phyloP scores from a whole-genome alignment of 2,329 filamentous ascomycete genomes.

The Didymella glomerata region DNA sequence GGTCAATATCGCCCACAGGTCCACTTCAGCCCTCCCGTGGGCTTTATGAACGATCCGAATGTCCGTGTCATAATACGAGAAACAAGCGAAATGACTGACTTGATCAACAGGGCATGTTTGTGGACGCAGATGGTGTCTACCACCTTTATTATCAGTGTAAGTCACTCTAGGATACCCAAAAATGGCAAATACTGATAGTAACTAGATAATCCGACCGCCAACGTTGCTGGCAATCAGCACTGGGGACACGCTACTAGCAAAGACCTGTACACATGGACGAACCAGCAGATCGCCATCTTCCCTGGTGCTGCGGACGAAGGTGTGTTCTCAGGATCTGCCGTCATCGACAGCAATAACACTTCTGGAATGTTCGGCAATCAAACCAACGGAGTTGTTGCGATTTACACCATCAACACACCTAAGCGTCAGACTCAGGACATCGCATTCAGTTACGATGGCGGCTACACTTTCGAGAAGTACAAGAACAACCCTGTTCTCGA shows the following conservation, averaged over 20 bases:
- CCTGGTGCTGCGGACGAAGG: conserved; percentile 64
- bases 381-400: conserved; percentile 63
- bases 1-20: conserved; percentile 60
- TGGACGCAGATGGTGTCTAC: conserved; percentile 65
- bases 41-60: conserved; percentile 69
- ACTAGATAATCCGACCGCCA: conserved; percentile 59
- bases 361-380: conserved; percentile 71
- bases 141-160: conserved; percentile 72
- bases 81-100: not conserved
- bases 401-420: conserved; percentile 60
- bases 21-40: conserved; percentile 63
- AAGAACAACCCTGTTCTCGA: conserved; percentile 67
- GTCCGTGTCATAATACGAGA: not conserved
- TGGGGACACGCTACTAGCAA: conserved; percentile 72
- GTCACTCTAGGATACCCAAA: not conserved
- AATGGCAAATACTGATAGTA: not conserved
- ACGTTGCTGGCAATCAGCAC: conserved; percentile 66
- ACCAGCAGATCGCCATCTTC: conserved; percentile 69
- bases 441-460: conserved; percentile 68
- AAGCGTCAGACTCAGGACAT: conserved; percentile 65
- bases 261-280: conserved; percentile 71
- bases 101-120: conserved; percentile 60
- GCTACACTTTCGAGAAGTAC: conserved; percentile 69
- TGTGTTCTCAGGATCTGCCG: conserved; percentile 64
- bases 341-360: conserved; percentile 70